Evolutionary conservation across 2,329 filamentous ascomycete species (phyloP).

Genomic region (Chrysoporthe austroafricana): DNA sequence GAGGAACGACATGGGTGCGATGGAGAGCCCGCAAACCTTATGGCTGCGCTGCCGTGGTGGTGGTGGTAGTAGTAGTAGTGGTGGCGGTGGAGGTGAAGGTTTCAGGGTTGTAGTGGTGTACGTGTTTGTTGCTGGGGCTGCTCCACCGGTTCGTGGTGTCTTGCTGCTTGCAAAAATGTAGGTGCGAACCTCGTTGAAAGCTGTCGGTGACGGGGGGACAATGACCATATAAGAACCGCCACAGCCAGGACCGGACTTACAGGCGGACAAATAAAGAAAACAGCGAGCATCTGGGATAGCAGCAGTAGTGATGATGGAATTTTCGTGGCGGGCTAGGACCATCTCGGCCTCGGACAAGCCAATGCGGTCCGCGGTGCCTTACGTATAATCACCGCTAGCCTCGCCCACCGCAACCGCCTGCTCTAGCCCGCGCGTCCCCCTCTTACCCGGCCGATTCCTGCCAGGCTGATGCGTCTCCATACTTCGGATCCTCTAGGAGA

Average conservation of each 20-base stretch:
- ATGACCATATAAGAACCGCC: too few relatives aligned
- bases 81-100: not conserved
- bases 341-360: slow-evolving; percentile 15
- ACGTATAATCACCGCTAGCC: too few relatives aligned
- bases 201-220: too few relatives aligned
- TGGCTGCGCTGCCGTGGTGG: not conserved
- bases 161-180: too few relatives aligned
- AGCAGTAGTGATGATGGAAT: not conserved
- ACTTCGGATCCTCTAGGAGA: too few relatives aligned
- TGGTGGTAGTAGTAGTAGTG: not conserved
- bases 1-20: slow-evolving; percentile 20
- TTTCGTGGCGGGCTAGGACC: not conserved
- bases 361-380: not conserved
- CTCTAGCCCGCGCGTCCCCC: too few relatives aligned
- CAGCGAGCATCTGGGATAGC: not conserved
- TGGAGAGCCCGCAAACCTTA: not conserved
- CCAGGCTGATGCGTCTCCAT: too few relatives aligned
- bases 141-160: too few relatives aligned
- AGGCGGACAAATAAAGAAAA: not conserved
- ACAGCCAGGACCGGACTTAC: not conserved
- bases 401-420: too few relatives aligned
- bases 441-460: too few relatives aligned
- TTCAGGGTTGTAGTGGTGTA: not conserved
- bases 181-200: too few relatives aligned
- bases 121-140: not conserved